Base-by-base conservation (phyloP, 345 rosid genomes). In the Theobroma cacao region DNA sequence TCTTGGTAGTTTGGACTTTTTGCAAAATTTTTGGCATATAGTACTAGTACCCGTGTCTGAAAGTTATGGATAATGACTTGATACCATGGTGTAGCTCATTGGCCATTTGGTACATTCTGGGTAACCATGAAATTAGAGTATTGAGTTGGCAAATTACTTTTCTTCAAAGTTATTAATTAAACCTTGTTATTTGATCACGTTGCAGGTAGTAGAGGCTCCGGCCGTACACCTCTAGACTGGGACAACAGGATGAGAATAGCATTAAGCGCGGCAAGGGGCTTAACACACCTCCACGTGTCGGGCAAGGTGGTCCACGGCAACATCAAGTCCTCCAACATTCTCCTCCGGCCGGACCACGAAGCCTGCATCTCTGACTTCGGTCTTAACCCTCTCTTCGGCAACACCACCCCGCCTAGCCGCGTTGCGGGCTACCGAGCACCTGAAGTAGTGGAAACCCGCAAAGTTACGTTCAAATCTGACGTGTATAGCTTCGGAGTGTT, bases 391-490 rank as follows among this genome's bases (percentile, higher is more conserved):
- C 79, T 95, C 0, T 92, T 91, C 11, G 92, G 94, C 41, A 89
- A 80, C 26, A 48, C 95, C 0, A 82, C 83, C 20, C 95, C 95
- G 0, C 89, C 94, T 18, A 88, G 62, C 83, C 92, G 97, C 8
- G 89, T 91, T 0, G 99, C 96, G 0, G 99, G 99, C 6, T 95
- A 95, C 79, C 92, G 95, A 1, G 98, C 98, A n/a, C 99, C 99
- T 0, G 98, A 95, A 82, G 97, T 90, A 0, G 70, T 89, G 0
- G 97, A 96, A 83, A 92, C 93, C 24, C 90, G 94, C 6, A 96
- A 86, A 77, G 97, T 85, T 34, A 91, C 91, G 0, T 88, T 87
- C 87, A 92, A 96, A 78, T 92, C 99, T 0, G 99, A 96, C 50
- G 98, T 92, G 59, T 96, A 96, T 85, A 96, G 99, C 83, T 96